A percentile compares a stretch with the other conserved stretches of the same genome.
Conservation (phyloP, 2,329 filamentous ascomycete genomes). For the Pseudogymnoascus sp. region DNA sequence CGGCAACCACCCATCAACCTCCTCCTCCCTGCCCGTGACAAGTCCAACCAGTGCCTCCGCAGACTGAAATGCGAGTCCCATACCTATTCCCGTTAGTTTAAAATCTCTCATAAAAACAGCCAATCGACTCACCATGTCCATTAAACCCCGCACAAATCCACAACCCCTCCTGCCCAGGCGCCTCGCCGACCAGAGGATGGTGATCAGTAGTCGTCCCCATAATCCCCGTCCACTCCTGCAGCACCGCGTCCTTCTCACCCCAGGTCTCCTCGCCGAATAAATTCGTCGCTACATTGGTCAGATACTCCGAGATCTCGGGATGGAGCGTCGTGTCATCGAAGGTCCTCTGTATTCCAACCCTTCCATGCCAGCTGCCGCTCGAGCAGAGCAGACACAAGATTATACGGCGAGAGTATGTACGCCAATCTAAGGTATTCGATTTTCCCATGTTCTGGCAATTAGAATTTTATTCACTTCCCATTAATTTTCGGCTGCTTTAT, state of each 20-base stretch:
- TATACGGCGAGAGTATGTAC: conserved; percentile 31
- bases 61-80: conserved; percentile 21
- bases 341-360: conserved; percentile 31
- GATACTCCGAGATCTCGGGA: conserved; percentile 32
- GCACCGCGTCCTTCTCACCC: conserved; percentile 38
- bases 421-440: too few species aligned
- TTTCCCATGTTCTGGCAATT: too few species aligned
- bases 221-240: conserved; percentile 45
- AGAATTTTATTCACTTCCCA: too few species aligned
- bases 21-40: conserved; percentile 14
- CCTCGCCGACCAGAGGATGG: conserved; percentile 42
- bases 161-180: conserved; percentile 31
- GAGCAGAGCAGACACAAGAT: conserved; percentile 21
- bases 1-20: conserved; percentile 19
- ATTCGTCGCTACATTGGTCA: conserved; percentile 29
- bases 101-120: neutral
- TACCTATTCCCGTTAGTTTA: neutral
- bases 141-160: conserved; percentile 23
- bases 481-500: too few species aligned
- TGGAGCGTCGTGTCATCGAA: conserved; percentile 37
- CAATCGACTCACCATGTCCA: conserved; percentile 20
- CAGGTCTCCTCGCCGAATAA: conserved; percentile 32
- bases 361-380: conserved; percentile 34
- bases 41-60: conserved; percentile 18
- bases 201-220: conserved; percentile 48